These are phyloP conservation scores for Laetiporus sulphureus DNA, from an alignment of 1,284 basidiomycete genomes.

Conservation along the genomic window DNA sequence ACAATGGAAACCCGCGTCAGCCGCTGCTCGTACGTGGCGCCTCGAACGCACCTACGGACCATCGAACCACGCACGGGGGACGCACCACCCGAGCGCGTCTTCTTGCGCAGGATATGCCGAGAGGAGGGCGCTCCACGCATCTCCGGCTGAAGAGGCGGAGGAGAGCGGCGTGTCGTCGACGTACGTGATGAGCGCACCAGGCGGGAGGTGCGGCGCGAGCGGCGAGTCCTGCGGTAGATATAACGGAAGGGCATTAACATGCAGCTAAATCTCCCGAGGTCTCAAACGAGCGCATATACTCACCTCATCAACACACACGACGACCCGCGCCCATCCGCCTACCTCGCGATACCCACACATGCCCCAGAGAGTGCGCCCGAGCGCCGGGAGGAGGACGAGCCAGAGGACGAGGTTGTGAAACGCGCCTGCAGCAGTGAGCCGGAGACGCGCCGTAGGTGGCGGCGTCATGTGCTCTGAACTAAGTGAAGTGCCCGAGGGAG, in stretches of 20 bases:
- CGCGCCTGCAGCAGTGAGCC: conserved; percentile 59
- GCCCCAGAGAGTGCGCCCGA: conserved; percentile 23
- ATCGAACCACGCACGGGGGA: conserved; percentile 28
- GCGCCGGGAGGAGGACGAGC: not conserved
- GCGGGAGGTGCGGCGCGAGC: conserved; percentile 40
- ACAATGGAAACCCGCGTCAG: too few relatives aligned
- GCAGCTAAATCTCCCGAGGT: too few relatives aligned
- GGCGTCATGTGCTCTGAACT: too few relatives aligned
- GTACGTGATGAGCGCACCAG: conserved; percentile 46
- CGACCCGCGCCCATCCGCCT: conserved; percentile 40
- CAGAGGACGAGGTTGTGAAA: conserved; percentile 49
- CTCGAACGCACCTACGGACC: conserved; percentile 26
- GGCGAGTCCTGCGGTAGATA: conserved; percentile 46
- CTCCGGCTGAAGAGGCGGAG: conserved; percentile 1
- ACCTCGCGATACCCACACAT: conserved; percentile 46
- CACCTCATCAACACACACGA: conserved; percentile 44
- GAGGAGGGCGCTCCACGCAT: not conserved
- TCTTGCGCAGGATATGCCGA: not conserved
- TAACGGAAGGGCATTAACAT: too few relatives aligned
- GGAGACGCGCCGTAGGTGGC: conserved; percentile 39
- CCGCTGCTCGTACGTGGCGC: not conserved
- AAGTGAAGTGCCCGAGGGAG: conserved; percentile 23
- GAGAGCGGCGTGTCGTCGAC: conserved; percentile 54
- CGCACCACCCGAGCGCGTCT: conserved; percentile 53
- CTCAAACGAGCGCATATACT: too few relatives aligned